phyloP scores from a whole-genome alignment of 306 rosid genomes.

The Quercus bicolor region DNA sequence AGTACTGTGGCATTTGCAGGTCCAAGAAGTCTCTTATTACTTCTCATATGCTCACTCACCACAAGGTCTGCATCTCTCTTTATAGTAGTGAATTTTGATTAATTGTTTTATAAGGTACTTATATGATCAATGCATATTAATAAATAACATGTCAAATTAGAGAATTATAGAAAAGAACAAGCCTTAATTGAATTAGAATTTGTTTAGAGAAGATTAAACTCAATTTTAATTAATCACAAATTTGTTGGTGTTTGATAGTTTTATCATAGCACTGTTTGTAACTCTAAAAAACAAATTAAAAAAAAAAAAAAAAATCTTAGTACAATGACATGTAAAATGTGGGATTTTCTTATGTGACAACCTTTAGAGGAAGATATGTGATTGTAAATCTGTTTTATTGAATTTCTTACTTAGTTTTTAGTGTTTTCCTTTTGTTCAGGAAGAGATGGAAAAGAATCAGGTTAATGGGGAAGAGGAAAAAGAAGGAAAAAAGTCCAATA shows the following conservation, averaged over 20 bases:
- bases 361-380: neutral
- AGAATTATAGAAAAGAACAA: too few species aligned
- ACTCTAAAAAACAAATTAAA: too few species aligned
- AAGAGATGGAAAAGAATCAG: conserved; percentile 38
- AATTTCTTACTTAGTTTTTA: neutral
- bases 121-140: too few species aligned
- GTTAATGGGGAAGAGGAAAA: conserved; percentile 22
- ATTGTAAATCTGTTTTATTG: neutral
- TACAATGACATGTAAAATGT: too few species aligned
- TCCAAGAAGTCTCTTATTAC: conserved; percentile 60
- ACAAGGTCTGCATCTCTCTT: conserved; percentile 47
- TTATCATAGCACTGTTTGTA: too few species aligned
- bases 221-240: neutral
- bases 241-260: neutral
- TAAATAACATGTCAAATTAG: too few species aligned
- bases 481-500: conserved; percentile 29
- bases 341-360: too few species aligned
- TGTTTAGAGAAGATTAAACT: neutral
- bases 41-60: conserved; percentile 52
- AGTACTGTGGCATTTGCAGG: conserved; percentile 63
- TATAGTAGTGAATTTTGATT: too few species aligned
- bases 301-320: too few species aligned
- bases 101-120: too few species aligned
- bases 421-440: conserved; percentile 26
- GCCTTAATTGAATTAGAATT: neutral